Conservation (phyloP, 371 early-diverging fungal genomes). For the Actinomortierella wolfii region DNA sequence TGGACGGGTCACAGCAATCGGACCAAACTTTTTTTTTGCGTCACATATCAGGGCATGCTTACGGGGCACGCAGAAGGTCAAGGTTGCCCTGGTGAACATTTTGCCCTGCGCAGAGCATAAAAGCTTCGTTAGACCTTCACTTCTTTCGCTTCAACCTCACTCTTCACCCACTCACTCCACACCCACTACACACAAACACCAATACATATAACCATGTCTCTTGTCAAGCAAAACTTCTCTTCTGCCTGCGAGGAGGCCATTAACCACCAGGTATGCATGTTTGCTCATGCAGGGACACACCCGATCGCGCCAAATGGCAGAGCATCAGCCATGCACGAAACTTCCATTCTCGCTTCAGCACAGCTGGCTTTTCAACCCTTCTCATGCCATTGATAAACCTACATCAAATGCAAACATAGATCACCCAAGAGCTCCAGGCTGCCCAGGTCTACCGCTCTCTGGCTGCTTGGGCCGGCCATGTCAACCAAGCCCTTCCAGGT, state of each 20-base stretch:
- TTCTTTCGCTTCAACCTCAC: not conserved
- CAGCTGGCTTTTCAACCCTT: not conserved
- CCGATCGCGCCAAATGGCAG: too few relatives aligned
- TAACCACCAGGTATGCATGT: constrained; percentile 55
- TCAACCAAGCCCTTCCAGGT: constrained; percentile 61
- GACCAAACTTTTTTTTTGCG: too few relatives aligned
- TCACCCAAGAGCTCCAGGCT: constrained; percentile 70
- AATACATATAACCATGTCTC: constrained; percentile 52
- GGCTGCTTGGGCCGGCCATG: constrained; percentile 66
- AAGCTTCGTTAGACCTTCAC: not conserved
- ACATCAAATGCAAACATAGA: constrained; percentile 14
- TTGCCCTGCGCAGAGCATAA: too few relatives aligned
- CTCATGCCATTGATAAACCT: too few relatives aligned
- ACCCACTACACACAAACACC: not conserved
- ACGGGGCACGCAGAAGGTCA: too few relatives aligned
- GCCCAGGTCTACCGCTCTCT: constrained; percentile 68
- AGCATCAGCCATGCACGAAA: too few relatives aligned
- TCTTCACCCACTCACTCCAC: constrained; percentile 2
- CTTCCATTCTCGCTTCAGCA: not conserved
- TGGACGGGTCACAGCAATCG: too few relatives aligned
- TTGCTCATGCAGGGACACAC: too few relatives aligned
- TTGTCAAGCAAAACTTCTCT: constrained; percentile 72
- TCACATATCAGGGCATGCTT: too few relatives aligned
- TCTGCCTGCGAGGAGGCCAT: constrained; percentile 66
- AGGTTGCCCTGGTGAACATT: too few relatives aligned